Evolutionary conservation across 108 stramenopile genomes (phyloP), one percentile per base, ranked within the genome.

Genomic region (Aureococcus anophagefferens): DNA sequence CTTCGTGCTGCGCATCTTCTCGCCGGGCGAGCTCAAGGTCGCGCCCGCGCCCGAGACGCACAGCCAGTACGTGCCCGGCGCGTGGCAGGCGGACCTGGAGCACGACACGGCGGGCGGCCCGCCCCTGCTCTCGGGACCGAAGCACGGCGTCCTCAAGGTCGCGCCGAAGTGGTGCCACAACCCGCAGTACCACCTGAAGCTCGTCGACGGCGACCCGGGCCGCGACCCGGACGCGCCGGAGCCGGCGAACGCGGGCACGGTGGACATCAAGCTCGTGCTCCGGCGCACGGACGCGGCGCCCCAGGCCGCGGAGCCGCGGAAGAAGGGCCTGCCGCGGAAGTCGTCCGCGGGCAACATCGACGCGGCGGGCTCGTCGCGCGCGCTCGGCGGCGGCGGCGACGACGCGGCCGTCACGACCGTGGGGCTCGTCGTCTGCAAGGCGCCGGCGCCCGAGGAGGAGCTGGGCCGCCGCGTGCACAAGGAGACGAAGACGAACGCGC

Each of bases 161-260:
- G 25, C 17, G 21, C 77, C 82, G 5, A 83, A 78, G 79, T 84
- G 78, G 79, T 83, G 84, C 77, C 84, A 83, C 36, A 83, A 83
- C 63, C 84, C 84, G 31, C 84, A 84, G 77, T 84, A 80, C 59
- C 75, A 79, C 66, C 65, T 81, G 32, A 81, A 81, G 51, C 33
- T 81, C 15, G 78, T 80, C 31, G 37, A 40, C 37, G 4, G 7
- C 7, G 37, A 40, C 11, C n/a, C n/a, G n/a, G n/a, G n/a, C n/a
- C n/a, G n/a, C n/a, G n/a, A n/a, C n/a, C n/a, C n/a, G n/a, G n/a
- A n/a, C n/a, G n/a, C n/a, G n/a, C 40, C 40, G 40, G 40, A 44
- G 13, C 40, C 40, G 13, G 69, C 69, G 9, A 46, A 37, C 30
- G 46, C 59, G 67, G 72, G 65, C 45, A 67, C 72, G 25, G 33